Conservation (phyloP, 106 monocot genomes). For the Dactylorhiza incarnata region DNA sequence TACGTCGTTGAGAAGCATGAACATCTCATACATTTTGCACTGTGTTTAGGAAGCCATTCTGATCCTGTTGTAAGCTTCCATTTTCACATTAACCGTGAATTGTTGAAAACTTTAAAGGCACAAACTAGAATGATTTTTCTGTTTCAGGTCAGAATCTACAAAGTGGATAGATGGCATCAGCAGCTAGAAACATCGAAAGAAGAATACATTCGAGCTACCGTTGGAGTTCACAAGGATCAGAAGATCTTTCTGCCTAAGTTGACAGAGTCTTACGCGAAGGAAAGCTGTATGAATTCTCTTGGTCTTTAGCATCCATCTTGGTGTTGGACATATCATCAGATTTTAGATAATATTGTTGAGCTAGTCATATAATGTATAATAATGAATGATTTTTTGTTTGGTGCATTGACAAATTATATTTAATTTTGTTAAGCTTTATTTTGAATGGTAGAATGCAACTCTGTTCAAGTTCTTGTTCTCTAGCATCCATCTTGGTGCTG, state of each 20-base stretch:
- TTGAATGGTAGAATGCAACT: too few species aligned
- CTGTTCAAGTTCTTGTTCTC: too few species aligned
- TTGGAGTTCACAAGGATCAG: constrained; percentile 57
- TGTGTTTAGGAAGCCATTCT: constrained; percentile 94
- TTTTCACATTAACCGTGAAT: neutral
- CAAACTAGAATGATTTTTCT: neutral
- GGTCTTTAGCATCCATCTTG: too few species aligned
- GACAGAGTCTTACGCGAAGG: constrained; percentile 48
- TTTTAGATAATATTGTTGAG: too few species aligned
- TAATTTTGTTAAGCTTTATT: too few species aligned
- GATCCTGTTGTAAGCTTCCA: constrained; percentile 73
- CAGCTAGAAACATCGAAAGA: constrained; percentile 63
- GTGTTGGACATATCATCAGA: too few species aligned
- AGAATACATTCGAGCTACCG: constrained; percentile 63
- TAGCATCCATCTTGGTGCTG: too few species aligned
- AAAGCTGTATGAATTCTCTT: constrained; percentile 30
- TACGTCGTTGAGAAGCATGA: constrained; percentile 61
- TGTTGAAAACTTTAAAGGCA: neutral
- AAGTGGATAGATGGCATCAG: constrained; percentile 33
- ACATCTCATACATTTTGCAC: constrained; percentile 73
- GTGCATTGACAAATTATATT: too few species aligned
- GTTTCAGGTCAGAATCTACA: constrained; percentile 55
- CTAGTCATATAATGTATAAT: too few species aligned
- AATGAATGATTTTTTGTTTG: too few species aligned
- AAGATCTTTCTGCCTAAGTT: constrained; percentile 63